These are phyloP conservation scores for Jaltomata sinuosa DNA, from an alignment of 257 asterid genomes.

Conservation along the genomic window DNA sequence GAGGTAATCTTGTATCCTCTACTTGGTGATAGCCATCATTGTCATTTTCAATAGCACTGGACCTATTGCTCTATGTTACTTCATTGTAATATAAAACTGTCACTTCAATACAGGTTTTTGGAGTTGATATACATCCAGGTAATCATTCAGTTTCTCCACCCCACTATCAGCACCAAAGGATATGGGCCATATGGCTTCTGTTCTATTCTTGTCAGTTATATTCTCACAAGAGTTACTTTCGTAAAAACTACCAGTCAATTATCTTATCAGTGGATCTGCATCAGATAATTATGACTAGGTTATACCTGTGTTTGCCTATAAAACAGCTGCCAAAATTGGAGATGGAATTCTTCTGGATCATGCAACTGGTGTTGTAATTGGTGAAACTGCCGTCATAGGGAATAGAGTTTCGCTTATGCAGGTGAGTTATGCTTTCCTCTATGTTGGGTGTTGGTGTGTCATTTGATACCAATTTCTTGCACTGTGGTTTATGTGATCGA, in stretches of 20 bases:
- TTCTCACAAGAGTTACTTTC: background rate
- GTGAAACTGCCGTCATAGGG: constrained; percentile 37
- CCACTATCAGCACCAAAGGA: background rate
- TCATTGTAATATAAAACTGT: background rate
- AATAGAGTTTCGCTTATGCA: constrained; percentile 41
- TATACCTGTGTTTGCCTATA: background rate
- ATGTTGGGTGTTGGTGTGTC: background rate
- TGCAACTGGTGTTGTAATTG: constrained; percentile 38
- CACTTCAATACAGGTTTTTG: constrained; percentile 27
- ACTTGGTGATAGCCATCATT: background rate
- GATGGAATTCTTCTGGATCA: constrained; percentile 39
- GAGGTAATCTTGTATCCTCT: constrained; percentile 21
- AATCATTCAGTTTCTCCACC: background rate
- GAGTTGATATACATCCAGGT: constrained; percentile 47
- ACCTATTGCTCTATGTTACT: background rate
- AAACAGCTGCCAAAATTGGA: constrained; percentile 34
- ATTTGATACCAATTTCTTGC: background rate
- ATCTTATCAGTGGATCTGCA: background rate
- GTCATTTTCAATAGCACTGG: background rate
- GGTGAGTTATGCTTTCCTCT: constrained; percentile 7
- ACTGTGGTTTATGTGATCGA: background rate
- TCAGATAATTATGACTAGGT: background rate
- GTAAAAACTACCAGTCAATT: background rate
- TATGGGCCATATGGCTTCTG: background rate
- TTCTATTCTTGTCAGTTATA: background rate